Evolutionary conservation across 306 rosid genomes (phyloP), one percentile per base, ranked within the genome.

Genomic region (Cicer cuneatum): DNA sequence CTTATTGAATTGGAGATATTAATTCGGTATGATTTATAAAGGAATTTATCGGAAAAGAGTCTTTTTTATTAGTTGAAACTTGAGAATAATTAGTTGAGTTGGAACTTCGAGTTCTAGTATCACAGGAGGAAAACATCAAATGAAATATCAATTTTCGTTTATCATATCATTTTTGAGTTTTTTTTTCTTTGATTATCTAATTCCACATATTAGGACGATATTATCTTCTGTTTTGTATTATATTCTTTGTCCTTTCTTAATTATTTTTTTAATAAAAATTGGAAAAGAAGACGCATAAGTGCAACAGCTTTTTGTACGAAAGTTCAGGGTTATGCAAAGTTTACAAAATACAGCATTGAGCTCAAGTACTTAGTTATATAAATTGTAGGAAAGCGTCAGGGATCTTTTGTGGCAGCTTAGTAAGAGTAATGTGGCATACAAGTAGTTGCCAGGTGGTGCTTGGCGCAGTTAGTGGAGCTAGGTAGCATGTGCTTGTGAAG

Each of bases 361-460:
- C 56, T 38, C 33, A 16, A 21, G 43, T 47, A 40, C 60, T 56
- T 39, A 56, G 16, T 54, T 58, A 39, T 57, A 53, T 40, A 67
- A 66, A 5, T 73, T 39, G 35, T 12, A 47, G 80, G 59, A 80
- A 16, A 41, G 16, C 59, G 2, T 45, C 35, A 37, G 29, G 48
- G 77, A 62, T 68, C 19, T 73, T 67, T 48, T 59, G 71, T 61
- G 1, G 29, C 21, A 40, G 12, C 45, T 80, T 40, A 62, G 52
- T 29, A 40, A 29, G 48, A 18, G 16, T 43, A 38, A 41, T 37
- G 41, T 42, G 18, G 39, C 43, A 59, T 48, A 29, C 5, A 2
- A 2, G 5, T 29, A 29, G 5, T 4, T 29, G 33, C 5, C 5
- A 29, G 35, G 35, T 29, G 35, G 35, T 29, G 35, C 5, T 29